Evolutionary conservation across 257 asterid species (phyloP).

Genomic region (Agastache rugosa): DNA sequence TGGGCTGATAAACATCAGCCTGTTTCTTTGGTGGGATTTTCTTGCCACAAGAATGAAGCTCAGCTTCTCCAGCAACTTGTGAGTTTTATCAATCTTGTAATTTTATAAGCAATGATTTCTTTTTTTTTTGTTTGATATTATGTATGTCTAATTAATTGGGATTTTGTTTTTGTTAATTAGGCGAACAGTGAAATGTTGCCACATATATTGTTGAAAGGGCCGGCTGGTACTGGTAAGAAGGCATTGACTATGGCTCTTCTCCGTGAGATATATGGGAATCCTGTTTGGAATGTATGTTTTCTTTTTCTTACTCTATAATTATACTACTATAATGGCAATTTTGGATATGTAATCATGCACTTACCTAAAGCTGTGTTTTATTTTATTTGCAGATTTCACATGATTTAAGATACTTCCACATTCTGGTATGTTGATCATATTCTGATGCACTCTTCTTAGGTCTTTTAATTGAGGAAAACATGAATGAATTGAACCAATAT

Average conservation of each 20-base stretch:
- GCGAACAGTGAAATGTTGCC: constrained; percentile 59
- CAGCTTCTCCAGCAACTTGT: constrained; percentile 67
- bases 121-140: too few species aligned
- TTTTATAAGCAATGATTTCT: not conserved
- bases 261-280: constrained; percentile 70
- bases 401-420: constrained; percentile 65
- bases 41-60: constrained; percentile 84
- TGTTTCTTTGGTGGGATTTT: constrained; percentile 57
- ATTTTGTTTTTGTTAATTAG: constrained; percentile 33
- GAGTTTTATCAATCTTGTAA: constrained; percentile 30
- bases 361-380: constrained; percentile 5
- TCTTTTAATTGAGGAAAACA: too few species aligned
- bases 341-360: not conserved
- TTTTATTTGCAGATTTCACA: constrained; percentile 66
- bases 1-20: constrained; percentile 92
- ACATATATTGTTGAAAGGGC: constrained; percentile 73
- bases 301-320: not conserved
- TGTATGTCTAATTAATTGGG: too few species aligned
- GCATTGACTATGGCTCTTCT: constrained; percentile 73
- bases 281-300: constrained; percentile 64
- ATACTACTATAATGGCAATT: not conserved
- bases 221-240: constrained; percentile 82
- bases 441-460: not conserved
- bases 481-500: too few species aligned
- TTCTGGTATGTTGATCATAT: constrained; percentile 58